Evolutionary conservation across 257 asterid species (phyloP).

Genomic region (Dorcoceras hygrometricum): DNA sequence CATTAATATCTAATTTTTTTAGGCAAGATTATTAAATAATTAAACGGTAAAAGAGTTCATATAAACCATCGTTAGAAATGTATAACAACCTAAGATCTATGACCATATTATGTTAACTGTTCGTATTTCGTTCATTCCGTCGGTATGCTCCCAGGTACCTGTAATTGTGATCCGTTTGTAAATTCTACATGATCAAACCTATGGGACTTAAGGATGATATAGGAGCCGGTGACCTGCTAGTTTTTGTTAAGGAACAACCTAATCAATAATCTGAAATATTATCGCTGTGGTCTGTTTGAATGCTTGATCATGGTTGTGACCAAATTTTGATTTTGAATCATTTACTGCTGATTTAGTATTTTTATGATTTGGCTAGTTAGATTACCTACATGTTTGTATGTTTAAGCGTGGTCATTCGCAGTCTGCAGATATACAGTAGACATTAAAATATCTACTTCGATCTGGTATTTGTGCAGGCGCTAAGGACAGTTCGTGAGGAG

Average conservation of each 20-base stretch:
- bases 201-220: too few species aligned
- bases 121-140: too few species aligned
- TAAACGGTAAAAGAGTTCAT: neutral
- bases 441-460: slow-evolving; percentile 9
- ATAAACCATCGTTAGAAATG: neutral
- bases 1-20: too few species aligned
- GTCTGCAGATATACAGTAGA: neutral
- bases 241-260: neutral
- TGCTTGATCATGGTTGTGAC: neutral
- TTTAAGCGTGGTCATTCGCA: neutral
- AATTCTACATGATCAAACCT: too few species aligned
- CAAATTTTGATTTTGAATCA: slow-evolving; percentile 1
- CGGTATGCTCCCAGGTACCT: too few species aligned
- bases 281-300: slow-evolving; percentile 4
- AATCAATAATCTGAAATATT: neutral
- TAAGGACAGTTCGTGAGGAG: slow-evolving; percentile 52
- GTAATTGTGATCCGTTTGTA: too few species aligned
- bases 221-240: neutral
- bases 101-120: too few species aligned
- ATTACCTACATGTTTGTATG: neutral
- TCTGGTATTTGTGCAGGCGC: slow-evolving; percentile 36
- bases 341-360: neutral
- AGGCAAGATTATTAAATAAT: too few species aligned
- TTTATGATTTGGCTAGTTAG: neutral
- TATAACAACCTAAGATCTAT: too few species aligned